Evolutionary conservation across 139 green algal genomes (phyloP).

Genomic region (Trebouxia sp.): DNA sequence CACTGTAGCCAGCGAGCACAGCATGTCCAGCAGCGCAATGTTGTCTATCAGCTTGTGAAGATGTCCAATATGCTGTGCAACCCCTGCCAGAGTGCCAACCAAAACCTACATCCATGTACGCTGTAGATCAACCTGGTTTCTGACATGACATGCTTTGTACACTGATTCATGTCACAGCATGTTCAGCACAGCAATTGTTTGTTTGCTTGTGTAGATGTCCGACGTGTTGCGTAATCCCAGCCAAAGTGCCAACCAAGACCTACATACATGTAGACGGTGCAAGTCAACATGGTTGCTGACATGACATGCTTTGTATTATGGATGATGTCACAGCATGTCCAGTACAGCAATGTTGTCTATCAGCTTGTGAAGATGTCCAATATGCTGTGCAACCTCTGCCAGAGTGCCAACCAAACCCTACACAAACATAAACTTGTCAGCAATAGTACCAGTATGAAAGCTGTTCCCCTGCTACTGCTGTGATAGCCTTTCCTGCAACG

Average conservation of each 20-base stretch:
- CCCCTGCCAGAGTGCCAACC: conserved; percentile 49
- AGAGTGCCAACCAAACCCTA: conserved; percentile 72
- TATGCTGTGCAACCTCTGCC: conserved; percentile 39
- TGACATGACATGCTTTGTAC: background rate
- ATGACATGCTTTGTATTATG: no score
- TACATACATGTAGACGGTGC: no score
- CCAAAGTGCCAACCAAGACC: no score
- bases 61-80: conserved; percentile 55
- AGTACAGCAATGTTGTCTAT: conserved; percentile 78
- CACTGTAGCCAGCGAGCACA: conserved; percentile 63
- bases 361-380: conserved; percentile 72
- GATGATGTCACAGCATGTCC: conserved; percentile 85
- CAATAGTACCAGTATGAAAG: background rate
- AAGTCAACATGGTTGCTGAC: no score
- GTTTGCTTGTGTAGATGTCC: no score
- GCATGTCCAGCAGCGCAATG: conserved; percentile 83
- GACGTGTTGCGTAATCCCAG: no score
- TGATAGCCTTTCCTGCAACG: no score
- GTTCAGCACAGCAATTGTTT: no score
- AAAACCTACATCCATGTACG: conserved; percentile 61
- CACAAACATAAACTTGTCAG: background rate
- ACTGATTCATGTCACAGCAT: background rate
- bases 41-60: conserved; percentile 77
- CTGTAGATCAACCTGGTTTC: no score
- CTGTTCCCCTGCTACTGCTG: no score